Evolutionary conservation across 2,329 filamentous ascomycete species (phyloP), one percentile per base, ranked within the genome.

Genomic region (Beauveria sp.): DNA sequence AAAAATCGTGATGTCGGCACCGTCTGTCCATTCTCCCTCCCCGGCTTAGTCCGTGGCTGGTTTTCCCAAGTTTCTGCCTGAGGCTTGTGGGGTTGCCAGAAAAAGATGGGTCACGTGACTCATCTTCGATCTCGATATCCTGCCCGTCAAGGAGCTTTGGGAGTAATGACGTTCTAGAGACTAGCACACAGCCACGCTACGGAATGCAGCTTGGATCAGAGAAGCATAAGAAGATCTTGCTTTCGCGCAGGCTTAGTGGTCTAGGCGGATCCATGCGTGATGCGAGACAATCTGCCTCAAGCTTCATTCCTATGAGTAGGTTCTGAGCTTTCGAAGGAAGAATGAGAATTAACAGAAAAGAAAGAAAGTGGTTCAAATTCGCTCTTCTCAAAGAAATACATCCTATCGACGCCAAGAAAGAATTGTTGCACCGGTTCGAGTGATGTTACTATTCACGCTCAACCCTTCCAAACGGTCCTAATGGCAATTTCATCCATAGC

Each of bases 1-100:
- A 73, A 76, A 77, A 78, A 76, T 75, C 74, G 72, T 74, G 74
- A 76, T 73, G 72, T 71, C 61, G 51, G 48, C 46, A 37, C 52
- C 43, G 22, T 56, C 54, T 57, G 43, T 50, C 34, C 12, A 37
- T 37, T 16, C 52, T 61, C 50, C 34, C 55, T 51, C 48, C 40
- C 55, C 55, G 59, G 53, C 59, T 57, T 61, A 61, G 59, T 50
- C 59, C 59, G 53, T 56, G 54, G 59, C 53, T 57, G 53, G 59
- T 56, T n/a, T 20, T 22, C 37, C 37, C 53, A 57, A 51, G 46
- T 63, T 63, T 61, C 59, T 61, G 62, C 62, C 62, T 63, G 40
- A 63, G 62, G 62, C 44, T 47, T 7, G 40, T n/a, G 30, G 14
- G 3, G 16, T 3, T 61, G 14, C 52, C 46, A 46, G 22, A 41